phyloP scores from a whole-genome alignment of 257 asterid species.

The Pogostemon cablin region DNA sequence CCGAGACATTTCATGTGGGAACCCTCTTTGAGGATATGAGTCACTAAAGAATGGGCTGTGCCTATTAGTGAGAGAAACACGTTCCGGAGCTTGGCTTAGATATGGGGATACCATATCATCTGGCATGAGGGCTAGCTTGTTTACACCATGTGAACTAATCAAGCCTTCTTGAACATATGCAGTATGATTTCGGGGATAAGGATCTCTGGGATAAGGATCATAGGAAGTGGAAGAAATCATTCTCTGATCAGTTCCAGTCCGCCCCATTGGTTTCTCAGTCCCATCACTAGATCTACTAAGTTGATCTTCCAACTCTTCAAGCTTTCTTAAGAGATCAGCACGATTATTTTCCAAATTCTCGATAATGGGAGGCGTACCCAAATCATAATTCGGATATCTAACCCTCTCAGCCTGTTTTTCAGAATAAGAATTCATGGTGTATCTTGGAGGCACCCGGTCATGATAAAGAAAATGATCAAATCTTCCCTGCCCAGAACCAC shows the following conservation, averaged over 20 bases:
- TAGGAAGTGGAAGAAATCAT: slow-evolving; percentile 40
- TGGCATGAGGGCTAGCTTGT: slow-evolving; percentile 43
- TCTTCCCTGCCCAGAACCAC: slow-evolving; percentile 42
- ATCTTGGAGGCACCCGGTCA: slow-evolving; percentile 59
- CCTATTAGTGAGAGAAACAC: slow-evolving; percentile 41
- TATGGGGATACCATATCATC: slow-evolving; percentile 46
- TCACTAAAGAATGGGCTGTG: slow-evolving; percentile 48
- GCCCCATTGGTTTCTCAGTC: slow-evolving; percentile 50
- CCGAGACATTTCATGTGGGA: slow-evolving; percentile 44
- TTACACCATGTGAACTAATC: slow-evolving; percentile 40
- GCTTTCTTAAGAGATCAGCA: slow-evolving; percentile 74
- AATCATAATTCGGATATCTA: slow-evolving; percentile 43
- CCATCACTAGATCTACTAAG: slow-evolving; percentile 66
- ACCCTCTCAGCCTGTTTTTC: slow-evolving; percentile 45
- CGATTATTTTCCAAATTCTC: slow-evolving; percentile 66
- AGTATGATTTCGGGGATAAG: slow-evolving; percentile 45
- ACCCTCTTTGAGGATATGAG: slow-evolving; percentile 45
- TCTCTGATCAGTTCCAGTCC: slow-evolving; percentile 21
- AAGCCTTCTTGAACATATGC: slow-evolving; percentile 46
- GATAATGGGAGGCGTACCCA: slow-evolving; percentile 49
- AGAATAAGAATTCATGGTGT: slow-evolving; percentile 45
- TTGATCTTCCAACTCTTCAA: slow-evolving; percentile 77
- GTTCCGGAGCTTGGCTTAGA: slow-evolving; percentile 37
- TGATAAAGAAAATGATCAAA: slow-evolving; percentile 39
- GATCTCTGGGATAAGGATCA: slow-evolving; percentile 27